Evolutionary conservation across 805 yeast species (phyloP).

Genomic region (Teunomyces aglyptinius): DNA sequence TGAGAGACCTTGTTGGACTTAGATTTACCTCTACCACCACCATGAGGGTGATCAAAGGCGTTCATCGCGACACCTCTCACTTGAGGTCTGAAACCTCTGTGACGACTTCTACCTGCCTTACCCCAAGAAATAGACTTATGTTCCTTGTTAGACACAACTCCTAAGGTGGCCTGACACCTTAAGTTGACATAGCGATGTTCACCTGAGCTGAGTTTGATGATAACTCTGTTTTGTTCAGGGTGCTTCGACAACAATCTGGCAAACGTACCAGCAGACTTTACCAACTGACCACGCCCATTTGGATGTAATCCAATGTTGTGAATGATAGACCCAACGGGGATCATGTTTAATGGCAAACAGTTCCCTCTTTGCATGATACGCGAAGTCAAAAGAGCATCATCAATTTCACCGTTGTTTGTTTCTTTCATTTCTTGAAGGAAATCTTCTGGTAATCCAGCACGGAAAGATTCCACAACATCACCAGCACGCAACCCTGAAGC

Average conservation of each 20-base stretch:
- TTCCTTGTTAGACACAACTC: conserved; percentile 88
- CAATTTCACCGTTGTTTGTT: conserved; percentile 71
- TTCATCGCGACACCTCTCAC: conserved; percentile 99
- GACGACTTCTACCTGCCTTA: conserved; percentile 94
- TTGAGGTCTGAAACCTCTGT: conserved; percentile 89
- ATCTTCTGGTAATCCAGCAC: conserved; percentile 80
- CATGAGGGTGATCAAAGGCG: conserved; percentile 96
- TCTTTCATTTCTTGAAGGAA: conserved; percentile 68
- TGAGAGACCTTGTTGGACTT: conserved; percentile 92
- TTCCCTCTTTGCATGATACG: conserved; percentile 91
- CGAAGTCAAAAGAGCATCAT: conserved; percentile 85
- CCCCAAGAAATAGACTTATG: conserved; percentile 89
- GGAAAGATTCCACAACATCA: conserved; percentile 83
- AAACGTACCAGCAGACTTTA: conserved; percentile 92
- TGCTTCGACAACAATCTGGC: conserved; percentile 83
- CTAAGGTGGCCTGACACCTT: conserved; percentile 90
- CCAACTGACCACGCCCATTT: conserved; percentile 78
- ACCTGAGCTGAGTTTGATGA: conserved; percentile 82
- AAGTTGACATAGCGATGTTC: conserved; percentile 88
- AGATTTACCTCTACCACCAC: conserved; percentile 99
- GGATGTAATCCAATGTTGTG: conserved; percentile 79
- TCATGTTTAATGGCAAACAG: conserved; percentile 87
- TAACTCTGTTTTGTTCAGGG: conserved; percentile 66
- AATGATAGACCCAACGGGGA: conserved; percentile 90
- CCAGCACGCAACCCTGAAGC: conserved; percentile 92